Evolutionary conservation across 2,329 filamentous ascomycete species (phyloP).

Genomic region (Aspergillus ustus): DNA sequence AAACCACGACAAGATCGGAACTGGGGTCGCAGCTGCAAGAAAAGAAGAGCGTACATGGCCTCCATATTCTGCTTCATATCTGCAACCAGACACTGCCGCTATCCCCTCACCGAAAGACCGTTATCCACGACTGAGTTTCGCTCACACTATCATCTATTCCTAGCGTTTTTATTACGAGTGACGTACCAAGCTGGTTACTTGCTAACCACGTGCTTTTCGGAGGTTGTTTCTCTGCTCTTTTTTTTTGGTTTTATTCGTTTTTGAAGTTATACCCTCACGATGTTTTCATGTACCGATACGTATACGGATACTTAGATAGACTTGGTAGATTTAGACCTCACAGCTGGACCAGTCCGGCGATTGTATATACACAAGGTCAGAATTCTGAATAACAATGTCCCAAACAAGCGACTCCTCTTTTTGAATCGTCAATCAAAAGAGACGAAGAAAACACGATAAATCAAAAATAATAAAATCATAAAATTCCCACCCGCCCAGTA

Average conservation of each 20-base stretch:
- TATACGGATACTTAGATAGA: constrained; percentile 24
- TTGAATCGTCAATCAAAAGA: neutral
- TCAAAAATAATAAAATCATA: neutral
- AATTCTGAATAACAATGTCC: neutral
- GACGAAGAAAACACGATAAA: neutral
- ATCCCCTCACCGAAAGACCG: neutral
- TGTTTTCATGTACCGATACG: constrained; percentile 19
- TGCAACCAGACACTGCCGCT: neutral
- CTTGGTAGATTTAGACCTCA: constrained; percentile 20
- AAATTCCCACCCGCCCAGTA: neutral
- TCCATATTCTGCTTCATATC: neutral
- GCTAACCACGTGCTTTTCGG: neutral
- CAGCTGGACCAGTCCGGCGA: constrained; percentile 9
- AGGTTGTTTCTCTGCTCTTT: constrained; percentile 1
- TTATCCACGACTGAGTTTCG: neutral
- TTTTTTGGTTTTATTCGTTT: constrained; percentile 10
- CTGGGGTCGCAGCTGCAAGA: neutral
- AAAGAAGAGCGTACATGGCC: neutral
- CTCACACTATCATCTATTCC: neutral
- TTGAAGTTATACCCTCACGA: constrained; percentile 19
- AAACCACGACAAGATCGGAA: neutral
- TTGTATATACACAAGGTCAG: constrained; percentile 3
- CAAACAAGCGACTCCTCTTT: neutral
- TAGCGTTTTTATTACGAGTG: neutral
- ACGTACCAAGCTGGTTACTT: neutral